Evolutionary conservation across 75 land plant genomes (phyloP).

Genomic region (Cryptomeria japonica): DNA sequence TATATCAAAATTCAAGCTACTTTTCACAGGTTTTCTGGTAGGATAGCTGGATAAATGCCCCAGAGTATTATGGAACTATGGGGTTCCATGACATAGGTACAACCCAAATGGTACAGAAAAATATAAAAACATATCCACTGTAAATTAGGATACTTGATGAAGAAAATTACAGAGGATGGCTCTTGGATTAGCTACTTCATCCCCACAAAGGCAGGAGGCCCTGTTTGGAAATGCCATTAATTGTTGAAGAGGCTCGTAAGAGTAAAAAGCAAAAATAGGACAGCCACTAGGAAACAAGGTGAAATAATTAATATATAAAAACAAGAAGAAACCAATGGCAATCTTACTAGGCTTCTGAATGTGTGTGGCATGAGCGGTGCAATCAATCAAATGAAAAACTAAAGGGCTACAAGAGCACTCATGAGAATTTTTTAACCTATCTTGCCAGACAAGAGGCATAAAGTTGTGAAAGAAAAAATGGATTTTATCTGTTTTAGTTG

Average conservation of each 20-base stretch:
- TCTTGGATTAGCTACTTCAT: background rate
- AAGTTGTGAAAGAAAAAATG: background rate
- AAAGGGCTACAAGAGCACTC: background rate
- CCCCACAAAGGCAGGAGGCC: background rate
- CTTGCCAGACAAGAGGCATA: background rate
- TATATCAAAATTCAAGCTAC: background rate
- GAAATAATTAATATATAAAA: background rate
- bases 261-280: background rate
- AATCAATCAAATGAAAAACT: background rate
- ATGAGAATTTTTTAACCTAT: background rate
- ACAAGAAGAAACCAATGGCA: background rate
- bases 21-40: background rate
- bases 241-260: background rate
- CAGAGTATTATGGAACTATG: background rate
- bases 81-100: background rate
- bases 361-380: background rate
- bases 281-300: background rate
- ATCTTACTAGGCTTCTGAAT: background rate
- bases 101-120: background rate
- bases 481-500: background rate
- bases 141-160: background rate
- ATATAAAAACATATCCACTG: background rate
- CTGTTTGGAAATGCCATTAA: background rate
- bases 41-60: background rate
- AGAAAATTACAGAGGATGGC: background rate